Percentiles rank a stretch among this genome's conserved stretches.
These are phyloP conservation scores for Metroxylon sagu DNA, from an alignment of 176 grass and related monocot species.

Conservation along the genomic window DNA sequence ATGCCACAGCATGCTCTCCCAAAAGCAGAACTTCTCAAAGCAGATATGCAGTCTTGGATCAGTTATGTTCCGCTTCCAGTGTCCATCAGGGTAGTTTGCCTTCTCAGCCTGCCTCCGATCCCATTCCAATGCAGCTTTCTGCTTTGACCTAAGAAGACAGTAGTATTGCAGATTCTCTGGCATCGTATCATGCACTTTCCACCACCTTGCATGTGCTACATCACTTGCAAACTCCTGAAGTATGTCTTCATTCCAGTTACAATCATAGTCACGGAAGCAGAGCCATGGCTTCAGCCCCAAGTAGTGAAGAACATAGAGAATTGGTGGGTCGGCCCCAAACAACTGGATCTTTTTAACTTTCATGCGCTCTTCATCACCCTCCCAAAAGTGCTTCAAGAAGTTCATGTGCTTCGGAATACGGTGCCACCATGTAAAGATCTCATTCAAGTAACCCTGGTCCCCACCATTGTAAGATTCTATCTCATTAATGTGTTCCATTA, in stretches of 20 bases:
- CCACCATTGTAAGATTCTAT: slow-evolving; percentile 46
- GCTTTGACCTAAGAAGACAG: slow-evolving; percentile 29
- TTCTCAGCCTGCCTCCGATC: slow-evolving; percentile 30
- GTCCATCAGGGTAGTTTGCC: slow-evolving; percentile 23
- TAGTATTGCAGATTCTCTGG: slow-evolving; percentile 29
- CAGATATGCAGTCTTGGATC: slow-evolving; percentile 22
- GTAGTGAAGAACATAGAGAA: slow-evolving; percentile 22
- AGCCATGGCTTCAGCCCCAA: slow-evolving; percentile 30
- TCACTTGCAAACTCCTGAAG: slow-evolving; percentile 32
- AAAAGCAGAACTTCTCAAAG: slow-evolving; percentile 23
- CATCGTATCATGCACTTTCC: slow-evolving; percentile 38
- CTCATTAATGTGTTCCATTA: slow-evolving; percentile 43
- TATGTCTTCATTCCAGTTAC: slow-evolving; percentile 26
- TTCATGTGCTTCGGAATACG: slow-evolving; percentile 34
- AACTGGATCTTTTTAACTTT: slow-evolving; percentile 16
- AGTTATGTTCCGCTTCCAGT: slow-evolving; percentile 25
- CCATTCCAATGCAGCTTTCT: slow-evolving; percentile 24
- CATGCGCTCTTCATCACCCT: slow-evolving; percentile 18
- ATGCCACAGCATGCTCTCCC: slow-evolving; percentile 9
- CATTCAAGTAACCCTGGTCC: slow-evolving; percentile 45
- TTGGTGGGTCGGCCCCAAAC: slow-evolving; percentile 25
- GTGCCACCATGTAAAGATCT: slow-evolving; percentile 45
- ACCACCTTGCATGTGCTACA: slow-evolving; percentile 35
- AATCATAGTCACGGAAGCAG: slow-evolving; percentile 37
- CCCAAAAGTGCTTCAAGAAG: slow-evolving; percentile 36